A percentile compares a stretch with the other conserved stretches of the same genome.
phyloP scores from a whole-genome alignment of 129 eudicot genomes.

The Ambrosia artemisiifolia region DNA sequence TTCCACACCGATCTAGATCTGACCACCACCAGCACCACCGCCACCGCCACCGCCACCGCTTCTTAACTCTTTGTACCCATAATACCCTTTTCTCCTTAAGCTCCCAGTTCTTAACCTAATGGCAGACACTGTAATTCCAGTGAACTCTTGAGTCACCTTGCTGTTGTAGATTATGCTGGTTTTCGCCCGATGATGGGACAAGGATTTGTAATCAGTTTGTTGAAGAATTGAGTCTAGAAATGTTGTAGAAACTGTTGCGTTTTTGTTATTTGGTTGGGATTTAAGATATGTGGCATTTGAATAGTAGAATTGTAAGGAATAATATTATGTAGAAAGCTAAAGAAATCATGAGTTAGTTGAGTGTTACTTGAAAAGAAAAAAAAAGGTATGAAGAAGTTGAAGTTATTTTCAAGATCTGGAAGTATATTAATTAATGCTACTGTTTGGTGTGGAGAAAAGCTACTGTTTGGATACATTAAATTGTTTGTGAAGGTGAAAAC shows the following conservation, averaged over 20 bases:
- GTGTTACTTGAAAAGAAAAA: not conserved
- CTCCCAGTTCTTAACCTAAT: conserved; percentile 74
- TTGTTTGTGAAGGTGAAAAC: too few relatives aligned
- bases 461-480: too few relatives aligned
- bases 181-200: conserved; percentile 34
- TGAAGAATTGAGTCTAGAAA: conserved; percentile 62
- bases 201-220: conserved; percentile 55
- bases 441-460: too few relatives aligned
- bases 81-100: conserved; percentile 46
- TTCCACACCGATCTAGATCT: too few relatives aligned
- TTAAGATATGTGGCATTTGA: conserved; percentile 15
- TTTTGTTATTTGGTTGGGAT: too few relatives aligned
- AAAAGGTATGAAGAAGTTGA: conserved; percentile 1
- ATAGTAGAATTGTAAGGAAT: conserved; percentile 18
- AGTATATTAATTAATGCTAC: too few relatives aligned
- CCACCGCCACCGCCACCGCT: too few relatives aligned
- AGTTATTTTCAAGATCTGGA: conserved; percentile 15
- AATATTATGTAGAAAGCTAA: conserved; percentile 16
- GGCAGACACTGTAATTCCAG: conserved; percentile 61
- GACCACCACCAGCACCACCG: too few relatives aligned
- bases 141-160: conserved; percentile 41
- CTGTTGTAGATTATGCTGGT: conserved; percentile 60
- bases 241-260: conserved; percentile 27
- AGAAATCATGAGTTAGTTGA: conserved; percentile 36
- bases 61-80: conserved; percentile 57